Evolutionary conservation across 768 basidiomycete genomes (phyloP), one percentile per base, ranked within the genome.

Genomic region (Galerina marginata): DNA sequence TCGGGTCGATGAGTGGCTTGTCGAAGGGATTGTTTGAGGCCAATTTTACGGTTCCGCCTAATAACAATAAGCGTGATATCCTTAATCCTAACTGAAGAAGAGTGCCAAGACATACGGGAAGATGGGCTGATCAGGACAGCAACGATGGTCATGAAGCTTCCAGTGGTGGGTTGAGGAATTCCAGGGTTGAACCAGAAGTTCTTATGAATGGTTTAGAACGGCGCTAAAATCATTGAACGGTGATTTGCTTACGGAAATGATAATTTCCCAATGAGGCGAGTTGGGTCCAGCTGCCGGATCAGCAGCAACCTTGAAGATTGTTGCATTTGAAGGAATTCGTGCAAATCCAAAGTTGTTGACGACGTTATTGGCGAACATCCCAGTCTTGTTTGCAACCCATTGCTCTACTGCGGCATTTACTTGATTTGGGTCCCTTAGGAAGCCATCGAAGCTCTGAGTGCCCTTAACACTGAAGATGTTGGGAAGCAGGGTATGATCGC

Each of bases 1-100:
- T 77, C 3, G 84, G 82, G 64, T 88, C 76, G 66, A 88, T 84
- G 29, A 74, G 54, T 0, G 86, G 85, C 29, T 33, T 33, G 29
- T 33, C 2, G 65, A 53, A 53, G 3, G 39, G 51, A 15, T 53
- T 42, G 7, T 15, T 40, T 9, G 38, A 26, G 23, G 6, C 25
- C 16, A 49, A 44, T 47, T 68, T 74, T 14, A 78, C 58, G 7
- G 66, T 69, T 14, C 80, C 80, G 48, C 76, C 77, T 80, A 20
- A 52, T 2, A 20, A 54, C 25, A 44, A n/a, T 40, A 2, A 49
- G 29, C 12, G 12, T 36, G 9, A 51, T 7, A 4, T 23, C n/a
- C 10, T 20, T 20, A 43, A 39, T 39, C 25, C 40, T 10, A 11
- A 16, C 37, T 10, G 3, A 9, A 39, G 7, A 36, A n/a, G 20